Evolutionary conservation across 805 yeast genomes (phyloP).

Genomic region (Ogataea thermomethanolica): DNA sequence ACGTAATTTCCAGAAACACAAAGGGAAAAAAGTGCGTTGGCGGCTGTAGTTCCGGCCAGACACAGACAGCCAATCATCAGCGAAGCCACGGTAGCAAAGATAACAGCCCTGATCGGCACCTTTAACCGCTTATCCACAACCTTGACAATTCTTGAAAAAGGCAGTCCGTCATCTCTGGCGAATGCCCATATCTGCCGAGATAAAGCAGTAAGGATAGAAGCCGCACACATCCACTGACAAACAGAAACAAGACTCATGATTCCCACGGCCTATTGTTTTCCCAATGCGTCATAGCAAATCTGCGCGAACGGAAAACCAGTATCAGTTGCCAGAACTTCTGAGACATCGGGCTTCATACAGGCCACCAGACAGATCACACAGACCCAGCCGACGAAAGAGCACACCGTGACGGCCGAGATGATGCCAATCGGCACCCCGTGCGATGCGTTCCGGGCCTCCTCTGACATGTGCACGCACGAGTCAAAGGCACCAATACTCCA

Average conservation of each 20-base stretch:
- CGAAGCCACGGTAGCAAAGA: constrained; percentile 49
- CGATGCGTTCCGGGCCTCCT: constrained; percentile 63
- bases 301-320: constrained; percentile 67
- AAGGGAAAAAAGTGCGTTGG: constrained; percentile 61
- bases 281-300: constrained; percentile 57
- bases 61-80: constrained; percentile 54
- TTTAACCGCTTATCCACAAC: constrained; percentile 51
- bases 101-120: constrained; percentile 66
- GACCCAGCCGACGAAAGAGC: constrained; percentile 56
- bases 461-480: constrained; percentile 68
- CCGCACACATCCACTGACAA: constrained; percentile 65
- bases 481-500: constrained; percentile 79
- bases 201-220: constrained; percentile 57
- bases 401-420: constrained; percentile 51
- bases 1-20: constrained; percentile 59
- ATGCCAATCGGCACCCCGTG: constrained; percentile 65
- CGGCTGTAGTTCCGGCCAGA: constrained; percentile 56
- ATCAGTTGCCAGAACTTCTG: constrained; percentile 37
- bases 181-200: constrained; percentile 75
- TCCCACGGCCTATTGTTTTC: constrained; percentile 61
- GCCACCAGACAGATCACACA: constrained; percentile 52
- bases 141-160: constrained; percentile 53
- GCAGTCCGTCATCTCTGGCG: constrained; percentile 74
- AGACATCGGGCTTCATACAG: constrained; percentile 46
- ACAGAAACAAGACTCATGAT: constrained; percentile 54